Evolutionary conservation across 768 basidiomycete genomes (phyloP).

Genomic region (Hirschioporus abietinus): DNA sequence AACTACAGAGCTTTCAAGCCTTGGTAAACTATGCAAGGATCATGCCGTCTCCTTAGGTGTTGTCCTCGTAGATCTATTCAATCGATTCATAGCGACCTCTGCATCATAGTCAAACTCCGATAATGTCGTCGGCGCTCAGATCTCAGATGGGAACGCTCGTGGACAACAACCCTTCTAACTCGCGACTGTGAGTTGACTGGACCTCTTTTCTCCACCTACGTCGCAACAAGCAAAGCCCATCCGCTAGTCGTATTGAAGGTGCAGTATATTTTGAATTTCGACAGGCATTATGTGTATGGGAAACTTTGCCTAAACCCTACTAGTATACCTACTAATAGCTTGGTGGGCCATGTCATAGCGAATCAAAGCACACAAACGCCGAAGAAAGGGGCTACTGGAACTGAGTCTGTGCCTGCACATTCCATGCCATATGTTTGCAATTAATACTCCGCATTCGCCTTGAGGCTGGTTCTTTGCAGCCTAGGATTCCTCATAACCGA

Average conservation of each 20-base stretch:
- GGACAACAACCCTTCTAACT: background rate
- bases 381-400: background rate
- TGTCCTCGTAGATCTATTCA: no score
- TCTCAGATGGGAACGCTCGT: background rate
- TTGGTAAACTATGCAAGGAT: no score
- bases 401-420: background rate
- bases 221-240: no score
- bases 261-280: no score
- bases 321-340: background rate
- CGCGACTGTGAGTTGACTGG: no score
- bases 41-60: no score
- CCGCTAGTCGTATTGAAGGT: no score
- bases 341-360: background rate
- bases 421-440: background rate
- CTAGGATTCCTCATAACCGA: background rate
- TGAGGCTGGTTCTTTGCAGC: background rate
- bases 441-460: background rate
- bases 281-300: no score
- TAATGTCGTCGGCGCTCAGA: background rate
- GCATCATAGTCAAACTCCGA: background rate
- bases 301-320: no score
- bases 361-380: background rate
- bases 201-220: no score
- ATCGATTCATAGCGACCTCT: no score
- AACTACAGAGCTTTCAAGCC: no score